These are phyloP conservation scores for Odontarrhena argentea DNA, from an alignment of 345 rosid species.

Conservation along the genomic window DNA sequence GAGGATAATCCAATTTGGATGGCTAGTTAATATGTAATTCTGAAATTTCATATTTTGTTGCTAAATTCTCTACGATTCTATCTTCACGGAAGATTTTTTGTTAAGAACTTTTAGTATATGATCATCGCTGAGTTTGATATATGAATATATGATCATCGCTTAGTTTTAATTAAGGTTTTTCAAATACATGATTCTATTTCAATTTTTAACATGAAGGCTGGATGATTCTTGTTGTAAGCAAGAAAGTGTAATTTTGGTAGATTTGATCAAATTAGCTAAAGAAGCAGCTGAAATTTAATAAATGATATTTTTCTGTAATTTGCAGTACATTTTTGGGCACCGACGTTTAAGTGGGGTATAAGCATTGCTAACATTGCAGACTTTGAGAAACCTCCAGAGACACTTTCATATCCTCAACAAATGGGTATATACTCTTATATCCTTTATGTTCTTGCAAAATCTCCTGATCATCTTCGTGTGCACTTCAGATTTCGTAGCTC, in stretches of 20 bases:
- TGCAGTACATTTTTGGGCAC: constrained; percentile 78
- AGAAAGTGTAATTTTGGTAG: not conserved
- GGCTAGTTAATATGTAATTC: no score
- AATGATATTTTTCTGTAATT: not conserved
- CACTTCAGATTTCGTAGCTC: not conserved
- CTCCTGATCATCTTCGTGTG: no score
- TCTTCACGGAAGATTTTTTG: not conserved
- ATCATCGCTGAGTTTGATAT: no score
- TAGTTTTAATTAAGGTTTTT: no score
- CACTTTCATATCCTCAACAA: constrained; percentile 89
- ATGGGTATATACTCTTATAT: constrained; percentile 48
- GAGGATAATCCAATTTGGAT: not conserved
- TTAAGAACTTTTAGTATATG: no score
- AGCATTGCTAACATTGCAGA: constrained; percentile 88
- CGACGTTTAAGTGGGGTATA: constrained; percentile 94
- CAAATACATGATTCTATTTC: no score
- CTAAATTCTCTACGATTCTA: not conserved
- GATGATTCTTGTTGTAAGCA: not conserved
- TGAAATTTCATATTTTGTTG: not conserved
- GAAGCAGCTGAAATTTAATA: not conserved
- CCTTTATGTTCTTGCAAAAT: not conserved
- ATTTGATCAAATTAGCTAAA: not conserved
- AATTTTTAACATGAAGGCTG: no score
- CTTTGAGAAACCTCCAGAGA: constrained; percentile 78
- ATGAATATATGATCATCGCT: no score